Evolutionary conservation across 768 basidiomycete species (phyloP).

Genomic region (Lactarius trivialis): DNA sequence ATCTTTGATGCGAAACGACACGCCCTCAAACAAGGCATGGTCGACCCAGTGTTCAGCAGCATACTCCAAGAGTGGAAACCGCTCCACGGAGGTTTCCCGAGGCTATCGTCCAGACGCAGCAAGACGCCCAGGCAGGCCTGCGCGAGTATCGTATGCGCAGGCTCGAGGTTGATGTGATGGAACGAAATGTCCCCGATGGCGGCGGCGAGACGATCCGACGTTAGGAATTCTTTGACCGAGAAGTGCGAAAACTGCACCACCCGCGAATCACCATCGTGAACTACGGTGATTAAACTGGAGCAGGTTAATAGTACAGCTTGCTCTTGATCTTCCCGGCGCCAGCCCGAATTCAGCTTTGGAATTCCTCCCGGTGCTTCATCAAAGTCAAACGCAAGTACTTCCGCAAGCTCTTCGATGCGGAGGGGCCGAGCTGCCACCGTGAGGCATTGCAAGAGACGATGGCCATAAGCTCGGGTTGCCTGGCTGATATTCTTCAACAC

Average conservation of each 20-base stretch:
- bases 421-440: background rate
- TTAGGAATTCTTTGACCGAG: background rate
- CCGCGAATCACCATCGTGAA: background rate
- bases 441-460: background rate
- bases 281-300: background rate
- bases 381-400: background rate
- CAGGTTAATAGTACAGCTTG: background rate
- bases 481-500: background rate
- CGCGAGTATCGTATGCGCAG: background rate
- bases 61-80: background rate
- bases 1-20: background rate
- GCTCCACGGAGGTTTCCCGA: background rate
- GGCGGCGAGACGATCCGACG: background rate
- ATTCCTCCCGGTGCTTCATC: background rate
- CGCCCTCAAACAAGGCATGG: background rate
- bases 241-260: constrained; percentile 1
- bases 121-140: background rate
- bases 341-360: background rate
- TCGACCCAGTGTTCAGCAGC: background rate
- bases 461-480: background rate
- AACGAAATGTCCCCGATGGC: background rate
- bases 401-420: background rate
- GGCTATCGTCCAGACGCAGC: background rate
- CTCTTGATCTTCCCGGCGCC: background rate
- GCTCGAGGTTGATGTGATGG: background rate